Base-by-base conservation (phyloP, 345 rosid genomes). In the Psidium guajava region DNA sequence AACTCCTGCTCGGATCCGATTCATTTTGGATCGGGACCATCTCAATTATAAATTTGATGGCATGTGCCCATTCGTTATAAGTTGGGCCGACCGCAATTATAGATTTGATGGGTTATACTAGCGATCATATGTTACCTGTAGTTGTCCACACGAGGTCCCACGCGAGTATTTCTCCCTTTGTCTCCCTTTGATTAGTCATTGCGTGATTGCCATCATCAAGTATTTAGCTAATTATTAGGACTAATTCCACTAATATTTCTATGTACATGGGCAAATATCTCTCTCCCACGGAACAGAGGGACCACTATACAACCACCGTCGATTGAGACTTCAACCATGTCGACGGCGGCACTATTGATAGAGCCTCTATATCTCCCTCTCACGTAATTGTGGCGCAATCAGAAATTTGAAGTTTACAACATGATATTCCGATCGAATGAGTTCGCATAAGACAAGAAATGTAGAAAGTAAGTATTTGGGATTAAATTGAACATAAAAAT, bases 351-450 rank as follows among this genome's bases (percentile, higher is more conserved):
- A 32, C 15, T 7, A 64, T 2, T 4, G 5, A 61, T 61, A n/a
- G 9, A 28, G 16, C 28, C 42, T 1, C 0, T 28, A 0, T 9
- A 8, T 8, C 24, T 18, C 7, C 25, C 12, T 4, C 3, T 8
- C 7, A 32, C 6, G 1, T 14, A 32, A 4, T 42, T 8, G 40
- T 1, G 20, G 0, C 0, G 3, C 0, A 8, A 8, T 20, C 2
- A 15, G 3, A 64, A 64, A 16, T 64, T 16, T 32, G 9, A 8
- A 11, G 77, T 64, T 64, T 8, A 32, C 1, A 32, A 8, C 47
- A 7, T 32, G 6, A 32, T 5, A 32, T 64, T 64, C 2, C 3
- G 11, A 59, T 0, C 73, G 3, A 27, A 27, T 27, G 40, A 14
- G 5, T 28, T 61, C 77, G 3, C 6, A 5, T 1, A 32, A 32